Base-by-base conservation (phyloP, 2,329 filamentous ascomycete genomes). In the Stemphylium lycopersici region DNA sequence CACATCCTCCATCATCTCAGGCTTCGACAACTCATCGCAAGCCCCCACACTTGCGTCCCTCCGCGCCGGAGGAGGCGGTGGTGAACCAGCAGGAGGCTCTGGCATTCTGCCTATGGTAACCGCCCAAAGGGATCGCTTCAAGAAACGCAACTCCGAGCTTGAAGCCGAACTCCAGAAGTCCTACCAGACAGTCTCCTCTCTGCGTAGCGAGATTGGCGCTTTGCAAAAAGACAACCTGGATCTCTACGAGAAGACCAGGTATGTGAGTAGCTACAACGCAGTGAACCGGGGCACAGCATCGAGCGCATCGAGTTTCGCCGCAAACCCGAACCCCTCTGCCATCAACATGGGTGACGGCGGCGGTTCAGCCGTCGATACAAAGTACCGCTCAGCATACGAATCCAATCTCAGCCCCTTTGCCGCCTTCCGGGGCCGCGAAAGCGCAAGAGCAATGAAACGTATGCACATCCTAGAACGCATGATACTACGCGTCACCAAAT, bases 71-170 rank as follows among this genome's bases (percentile, higher is more conserved):
- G 51, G 56, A 13, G 90, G 56, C 7, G 48, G 54, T 10, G 90
- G 91, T 41, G 84, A 87, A 58, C 81, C 87, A 50, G 90, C 89
- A 29, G 84, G 90, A 48, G 90, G 91, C 2, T 90, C 90, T 0
- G 91, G 93, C 11, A 97, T 99, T 61, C 80, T 99, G 20, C 96
- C 95, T 31, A 99, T 99, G 96, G 90, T 99, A 47, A 96, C 95
- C 31, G 95, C 96, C 1, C 96, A 99, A 77, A 89, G 95, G 58
- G 95, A 99, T 77, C 91, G 95, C 46, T 99, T 98, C 84, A 98
- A 97, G 82, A 91, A 96, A 80, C 91, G 93, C 70, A 98, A 96
- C 62, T 80, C 87, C 0, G 90, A 99, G 73, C 85, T 99, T 18
- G 95, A 98, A 77, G 86, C 90, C 56, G 93, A 98, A 70, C 81